phyloP scores from a whole-genome alignment of 768 basidiomycete genomes.

The Kwoniella shandongensis region DNA sequence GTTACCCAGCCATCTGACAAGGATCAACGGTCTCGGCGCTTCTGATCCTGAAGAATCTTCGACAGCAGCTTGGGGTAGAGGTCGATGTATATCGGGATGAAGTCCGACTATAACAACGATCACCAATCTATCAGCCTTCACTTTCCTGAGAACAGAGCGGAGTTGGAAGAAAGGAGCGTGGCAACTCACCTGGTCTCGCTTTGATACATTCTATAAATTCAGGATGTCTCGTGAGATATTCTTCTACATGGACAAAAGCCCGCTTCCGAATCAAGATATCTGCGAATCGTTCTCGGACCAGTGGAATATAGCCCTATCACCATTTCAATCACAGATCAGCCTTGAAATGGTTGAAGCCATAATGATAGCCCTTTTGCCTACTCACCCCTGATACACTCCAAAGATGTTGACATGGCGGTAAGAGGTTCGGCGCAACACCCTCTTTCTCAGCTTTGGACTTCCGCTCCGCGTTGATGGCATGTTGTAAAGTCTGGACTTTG shows the following conservation, averaged over 20 bases:
- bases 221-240: constrained; percentile 49
- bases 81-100: constrained; percentile 40
- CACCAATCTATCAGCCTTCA: constrained; percentile 4
- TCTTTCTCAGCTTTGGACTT: constrained; percentile 4
- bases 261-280: constrained; percentile 47
- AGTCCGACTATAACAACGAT: constrained; percentile 31
- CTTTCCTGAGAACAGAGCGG: no score
- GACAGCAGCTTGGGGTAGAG: constrained; percentile 2
- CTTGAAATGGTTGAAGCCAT: no score
- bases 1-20: constrained; percentile 48
- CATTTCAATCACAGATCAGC: no score
- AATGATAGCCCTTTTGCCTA: background rate
- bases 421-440: constrained; percentile 13
- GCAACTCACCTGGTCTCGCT: constrained; percentile 39
- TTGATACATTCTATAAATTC: constrained; percentile 38
- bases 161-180: background rate
- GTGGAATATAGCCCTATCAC: constrained; percentile 38
- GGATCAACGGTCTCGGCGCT: constrained; percentile 33
- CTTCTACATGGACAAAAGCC: constrained; percentile 47
- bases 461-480: constrained; percentile 35
- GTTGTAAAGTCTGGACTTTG: constrained; percentile 34
- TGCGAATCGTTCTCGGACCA: constrained; percentile 47
- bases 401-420: constrained; percentile 45
- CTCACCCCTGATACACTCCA: constrained; percentile 50
- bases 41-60: constrained; percentile 7